Conservation (phyloP, 2,329 filamentous ascomycete genomes). For the Sporothrix euskadiensis region DNA sequence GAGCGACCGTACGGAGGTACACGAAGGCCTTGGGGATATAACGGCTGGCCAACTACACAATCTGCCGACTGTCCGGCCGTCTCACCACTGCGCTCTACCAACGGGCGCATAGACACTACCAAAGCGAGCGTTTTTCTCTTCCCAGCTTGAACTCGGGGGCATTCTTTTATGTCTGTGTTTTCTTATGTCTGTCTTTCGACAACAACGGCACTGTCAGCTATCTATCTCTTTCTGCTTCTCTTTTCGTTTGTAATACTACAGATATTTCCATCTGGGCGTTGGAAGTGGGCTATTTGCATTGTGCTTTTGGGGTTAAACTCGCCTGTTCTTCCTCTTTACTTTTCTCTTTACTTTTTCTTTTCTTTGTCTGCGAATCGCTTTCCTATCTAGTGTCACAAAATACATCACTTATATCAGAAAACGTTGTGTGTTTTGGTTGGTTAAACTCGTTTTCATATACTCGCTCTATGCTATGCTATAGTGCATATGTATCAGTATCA, state of each 20-base stretch:
- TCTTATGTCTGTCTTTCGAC: neutral
- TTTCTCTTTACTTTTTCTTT: neutral
- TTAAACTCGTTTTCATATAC: too few species aligned
- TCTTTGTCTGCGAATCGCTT: neutral
- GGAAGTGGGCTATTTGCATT: slow-evolving; percentile 26
- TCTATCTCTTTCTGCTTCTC: neutral
- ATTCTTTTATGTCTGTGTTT: neutral
- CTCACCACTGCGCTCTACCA: neutral
- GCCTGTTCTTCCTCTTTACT: neutral
- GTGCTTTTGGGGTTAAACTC: neutral
- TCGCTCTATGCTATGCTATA: neutral
- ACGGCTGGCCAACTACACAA: neutral
- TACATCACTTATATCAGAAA: neutral
- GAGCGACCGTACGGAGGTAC: neutral
- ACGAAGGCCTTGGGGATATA: neutral
- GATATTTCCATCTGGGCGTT: slow-evolving; percentile 30
- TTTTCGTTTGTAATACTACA: slow-evolving; percentile 20
- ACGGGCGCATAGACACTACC: neutral
- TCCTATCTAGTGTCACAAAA: slow-evolving; percentile 22
- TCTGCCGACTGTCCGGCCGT: too few species aligned
- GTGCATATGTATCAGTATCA: too few species aligned
- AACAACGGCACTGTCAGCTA: neutral
- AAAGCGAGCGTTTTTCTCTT: slow-evolving; percentile 16
- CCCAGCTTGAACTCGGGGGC: neutral
- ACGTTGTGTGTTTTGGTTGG: too few species aligned